Percentiles rank a stretch among this genome's conserved stretches.
Evolutionary conservation across 2,329 filamentous ascomycete species (phyloP).

Genomic region (Trichoderma oligosporum): DNA sequence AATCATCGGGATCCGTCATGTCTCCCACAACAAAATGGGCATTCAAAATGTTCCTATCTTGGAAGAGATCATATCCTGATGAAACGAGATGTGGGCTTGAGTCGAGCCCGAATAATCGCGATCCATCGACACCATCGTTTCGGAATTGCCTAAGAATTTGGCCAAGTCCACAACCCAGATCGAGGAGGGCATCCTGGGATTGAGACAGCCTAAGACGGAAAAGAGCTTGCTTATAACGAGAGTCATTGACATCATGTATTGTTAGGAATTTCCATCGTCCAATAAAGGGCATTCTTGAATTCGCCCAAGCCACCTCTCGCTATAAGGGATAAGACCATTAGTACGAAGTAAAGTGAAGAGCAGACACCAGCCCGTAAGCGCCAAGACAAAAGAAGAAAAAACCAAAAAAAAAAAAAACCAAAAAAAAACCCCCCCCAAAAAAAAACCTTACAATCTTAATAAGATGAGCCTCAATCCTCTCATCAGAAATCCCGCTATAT

Average conservation of each 20-base stretch:
- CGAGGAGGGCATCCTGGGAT: conserved; percentile 42
- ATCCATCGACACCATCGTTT: conserved; percentile 46
- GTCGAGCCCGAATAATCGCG: conserved; percentile 49
- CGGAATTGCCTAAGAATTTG: conserved; percentile 49
- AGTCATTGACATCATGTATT: conserved; percentile 39
- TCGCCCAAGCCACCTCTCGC: conserved; percentile 46
- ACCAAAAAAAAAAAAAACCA: no score
- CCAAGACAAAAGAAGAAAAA: no score
- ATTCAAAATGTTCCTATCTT: conserved; percentile 48
- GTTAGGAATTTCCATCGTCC: conserved; percentile 50
- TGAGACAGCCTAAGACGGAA: conserved; percentile 38
- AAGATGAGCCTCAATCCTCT: conserved; percentile 36
- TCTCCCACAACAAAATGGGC: conserved; percentile 51
- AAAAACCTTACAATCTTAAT: conserved; percentile 33
- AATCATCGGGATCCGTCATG: conserved; percentile 42
- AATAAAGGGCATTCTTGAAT: conserved; percentile 43
- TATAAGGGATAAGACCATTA: conserved; percentile 23
- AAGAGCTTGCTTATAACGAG: conserved; percentile 42
- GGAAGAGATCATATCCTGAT: conserved; percentile 62
- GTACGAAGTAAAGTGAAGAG: no score
- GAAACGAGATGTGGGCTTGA: conserved; percentile 49
- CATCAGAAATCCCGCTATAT: conserved; percentile 38
- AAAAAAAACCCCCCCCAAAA: no score
- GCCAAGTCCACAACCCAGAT: conserved; percentile 50
- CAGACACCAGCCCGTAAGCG: background rate